Percentiles rank a stretch among this genome's conserved stretches.
Evolutionary conservation across 1,284 basidiomycete genomes (phyloP).

Genomic region (Apiotrichum gamsii): DNA sequence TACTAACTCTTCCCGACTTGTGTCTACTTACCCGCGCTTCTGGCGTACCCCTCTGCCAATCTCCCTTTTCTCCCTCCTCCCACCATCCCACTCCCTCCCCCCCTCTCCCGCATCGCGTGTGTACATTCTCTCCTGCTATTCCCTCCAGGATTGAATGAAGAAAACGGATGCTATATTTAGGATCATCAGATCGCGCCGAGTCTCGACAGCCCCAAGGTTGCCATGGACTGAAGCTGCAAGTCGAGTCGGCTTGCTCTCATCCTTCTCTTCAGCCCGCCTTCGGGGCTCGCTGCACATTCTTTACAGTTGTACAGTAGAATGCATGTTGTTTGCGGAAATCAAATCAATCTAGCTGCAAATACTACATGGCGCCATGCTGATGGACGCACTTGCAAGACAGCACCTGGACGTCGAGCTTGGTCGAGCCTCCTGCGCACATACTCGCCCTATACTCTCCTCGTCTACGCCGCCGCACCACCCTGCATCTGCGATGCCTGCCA

Average conservation of each 20-base stretch:
- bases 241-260: too few relatives aligned
- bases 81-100: not conserved
- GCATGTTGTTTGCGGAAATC: not conserved
- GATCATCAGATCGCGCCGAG: conserved; percentile 30
- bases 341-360: too few relatives aligned
- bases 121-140: conserved; percentile 38
- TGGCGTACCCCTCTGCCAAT: not conserved
- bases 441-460: too few relatives aligned
- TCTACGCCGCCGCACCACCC: too few relatives aligned
- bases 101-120: conserved; percentile 28
- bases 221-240: too few relatives aligned
- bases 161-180: conserved; percentile 43
- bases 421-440: too few relatives aligned
- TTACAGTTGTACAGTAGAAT: not conserved
- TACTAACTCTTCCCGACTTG: not conserved
- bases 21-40: not conserved
- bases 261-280: not conserved
- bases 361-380: too few relatives aligned
- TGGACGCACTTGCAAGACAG: too few relatives aligned
- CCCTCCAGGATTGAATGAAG: conserved; percentile 38
- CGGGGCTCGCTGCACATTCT: conserved; percentile 15
- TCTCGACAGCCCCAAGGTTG: conserved; percentile 5
- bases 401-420: too few relatives aligned
- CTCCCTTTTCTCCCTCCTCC: not conserved
- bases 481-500: conserved; percentile 43